These are phyloP conservation scores for Drosera spatulata DNA, from an alignment of 179 eudicot genomes.

Conservation along the genomic window DNA sequence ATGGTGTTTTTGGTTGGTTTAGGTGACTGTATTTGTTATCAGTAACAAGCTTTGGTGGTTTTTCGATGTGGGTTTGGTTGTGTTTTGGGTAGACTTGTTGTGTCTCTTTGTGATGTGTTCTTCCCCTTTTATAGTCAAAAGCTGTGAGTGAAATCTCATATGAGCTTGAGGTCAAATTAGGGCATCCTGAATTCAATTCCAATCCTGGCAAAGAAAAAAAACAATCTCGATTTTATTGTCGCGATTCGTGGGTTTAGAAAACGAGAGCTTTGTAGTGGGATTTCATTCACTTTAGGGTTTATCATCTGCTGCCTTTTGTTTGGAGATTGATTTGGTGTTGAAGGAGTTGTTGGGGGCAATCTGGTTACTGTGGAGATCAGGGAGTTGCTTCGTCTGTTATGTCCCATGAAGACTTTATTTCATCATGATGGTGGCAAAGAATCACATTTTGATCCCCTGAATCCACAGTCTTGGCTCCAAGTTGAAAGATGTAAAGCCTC, in stretches of 20 bases:
- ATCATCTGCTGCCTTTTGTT: background rate
- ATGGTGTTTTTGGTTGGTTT: slow-evolving; percentile 21
- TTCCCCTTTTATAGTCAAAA: slow-evolving; percentile 7
- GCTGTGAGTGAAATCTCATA: background rate
- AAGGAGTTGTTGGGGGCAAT: slow-evolving; percentile 12
- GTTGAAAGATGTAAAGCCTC: slow-evolving; percentile 91
- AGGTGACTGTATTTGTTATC: background rate
- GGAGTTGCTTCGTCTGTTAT: slow-evolving; percentile 56
- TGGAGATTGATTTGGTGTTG: slow-evolving; percentile 1
- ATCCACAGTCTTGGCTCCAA: slow-evolving; percentile 98
- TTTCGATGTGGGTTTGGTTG: slow-evolving; percentile 41
- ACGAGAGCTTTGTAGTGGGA: background rate
- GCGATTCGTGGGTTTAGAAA: background rate
- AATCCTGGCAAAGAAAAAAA: background rate
- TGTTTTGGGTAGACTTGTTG: slow-evolving; percentile 31
- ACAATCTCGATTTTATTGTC: slow-evolving; percentile 2
- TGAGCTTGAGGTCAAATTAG: background rate
- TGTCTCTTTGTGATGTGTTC: slow-evolving; percentile 22
- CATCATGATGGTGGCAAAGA: slow-evolving; percentile 85
- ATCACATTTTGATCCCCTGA: slow-evolving; percentile 59
- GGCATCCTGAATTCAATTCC: too few relatives aligned
- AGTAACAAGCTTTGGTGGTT: slow-evolving; percentile 14
- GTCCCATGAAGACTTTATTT: slow-evolving; percentile 86
- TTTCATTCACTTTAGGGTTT: background rate
- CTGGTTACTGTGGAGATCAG: slow-evolving; percentile 84